phyloP scores from a whole-genome alignment of 2,329 filamentous ascomycete species.

The Aspergillus sp. region DNA sequence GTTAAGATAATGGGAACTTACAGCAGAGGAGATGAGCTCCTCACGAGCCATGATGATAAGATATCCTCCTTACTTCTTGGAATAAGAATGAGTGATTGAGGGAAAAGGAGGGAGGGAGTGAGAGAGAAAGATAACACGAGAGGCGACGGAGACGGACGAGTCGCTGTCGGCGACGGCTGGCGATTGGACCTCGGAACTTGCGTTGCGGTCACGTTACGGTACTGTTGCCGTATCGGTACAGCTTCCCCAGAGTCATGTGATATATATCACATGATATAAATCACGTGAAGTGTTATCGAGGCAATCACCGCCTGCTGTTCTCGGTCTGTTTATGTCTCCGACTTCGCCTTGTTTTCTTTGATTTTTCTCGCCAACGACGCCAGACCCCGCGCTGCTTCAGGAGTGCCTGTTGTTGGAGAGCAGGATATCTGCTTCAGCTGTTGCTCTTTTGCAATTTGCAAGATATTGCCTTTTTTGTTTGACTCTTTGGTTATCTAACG shows the following conservation, averaged over 20 bases:
- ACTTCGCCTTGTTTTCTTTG: not conserved
- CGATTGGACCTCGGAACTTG: constrained; percentile 32
- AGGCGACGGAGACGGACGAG: constrained; percentile 1
- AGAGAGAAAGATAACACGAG: constrained; percentile 6
- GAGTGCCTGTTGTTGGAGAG: constrained; percentile 5
- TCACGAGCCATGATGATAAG: constrained; percentile 77
- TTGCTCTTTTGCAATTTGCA: not conserved
- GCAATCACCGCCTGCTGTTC: constrained; percentile 24
- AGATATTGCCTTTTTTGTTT: not conserved
- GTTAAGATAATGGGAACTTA: constrained; percentile 36
- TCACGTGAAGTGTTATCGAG: not conserved
- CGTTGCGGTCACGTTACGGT: constrained; percentile 1
- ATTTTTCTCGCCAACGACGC: constrained; percentile 5
- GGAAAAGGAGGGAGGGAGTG: constrained; percentile 6
- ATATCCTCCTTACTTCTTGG: not conserved
- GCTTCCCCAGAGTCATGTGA: constrained; percentile 30
- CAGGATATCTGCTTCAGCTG: not conserved
- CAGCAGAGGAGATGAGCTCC: constrained; percentile 80
- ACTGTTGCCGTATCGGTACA: constrained; percentile 11
- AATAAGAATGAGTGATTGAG: constrained; percentile 3
- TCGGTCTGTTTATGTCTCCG: constrained; percentile 29
- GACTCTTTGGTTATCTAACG: not conserved
- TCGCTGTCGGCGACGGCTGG: constrained; percentile 18
- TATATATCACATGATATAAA: not conserved
- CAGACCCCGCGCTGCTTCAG: constrained; percentile 12